Evolutionary conservation across 2,329 filamentous ascomycete species (phyloP).

Genomic region (Phialophora macrospora): DNA sequence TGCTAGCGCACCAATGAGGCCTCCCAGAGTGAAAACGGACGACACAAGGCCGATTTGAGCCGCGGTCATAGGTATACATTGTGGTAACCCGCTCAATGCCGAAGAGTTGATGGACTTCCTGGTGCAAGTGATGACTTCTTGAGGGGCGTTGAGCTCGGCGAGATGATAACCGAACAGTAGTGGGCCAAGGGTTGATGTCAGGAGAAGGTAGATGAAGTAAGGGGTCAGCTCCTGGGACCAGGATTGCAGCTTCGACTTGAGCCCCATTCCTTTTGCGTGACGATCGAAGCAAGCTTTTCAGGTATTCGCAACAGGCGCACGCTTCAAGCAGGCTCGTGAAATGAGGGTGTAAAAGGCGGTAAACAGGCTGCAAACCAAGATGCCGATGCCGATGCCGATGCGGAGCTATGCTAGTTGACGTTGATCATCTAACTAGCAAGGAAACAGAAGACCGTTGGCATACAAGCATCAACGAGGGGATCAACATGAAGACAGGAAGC

Average conservation of each 20-base stretch:
- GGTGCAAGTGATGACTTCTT: constrained; percentile 89
- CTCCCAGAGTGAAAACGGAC: constrained; percentile 91
- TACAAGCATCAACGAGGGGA: background rate
- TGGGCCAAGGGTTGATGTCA: constrained; percentile 79
- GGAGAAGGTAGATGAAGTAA: constrained; percentile 77
- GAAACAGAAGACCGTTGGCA: background rate
- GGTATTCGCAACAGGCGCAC: background rate
- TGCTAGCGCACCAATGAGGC: constrained; percentile 78
- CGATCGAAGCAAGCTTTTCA: background rate
- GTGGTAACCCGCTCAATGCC: constrained; percentile 59
- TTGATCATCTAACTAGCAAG: background rate
- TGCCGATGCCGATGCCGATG: background rate
- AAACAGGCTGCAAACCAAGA: background rate
- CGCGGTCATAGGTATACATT: constrained; percentile 88
- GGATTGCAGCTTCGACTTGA: constrained; percentile 31
- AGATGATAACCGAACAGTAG: constrained; percentile 95
- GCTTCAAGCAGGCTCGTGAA: background rate
- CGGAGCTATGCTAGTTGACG: background rate
- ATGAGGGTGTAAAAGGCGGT: background rate
- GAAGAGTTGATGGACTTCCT: constrained; percentile 71
- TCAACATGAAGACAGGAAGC: background rate
- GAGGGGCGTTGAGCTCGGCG: constrained; percentile 91
- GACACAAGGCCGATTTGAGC: constrained; percentile 83
- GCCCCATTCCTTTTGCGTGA: constrained; percentile 20
- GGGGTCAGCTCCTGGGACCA: constrained; percentile 44